Evolutionary conservation across 805 yeast genomes (phyloP), one percentile per base, ranked within the genome.

Genomic region (Candida nemodendra): DNA sequence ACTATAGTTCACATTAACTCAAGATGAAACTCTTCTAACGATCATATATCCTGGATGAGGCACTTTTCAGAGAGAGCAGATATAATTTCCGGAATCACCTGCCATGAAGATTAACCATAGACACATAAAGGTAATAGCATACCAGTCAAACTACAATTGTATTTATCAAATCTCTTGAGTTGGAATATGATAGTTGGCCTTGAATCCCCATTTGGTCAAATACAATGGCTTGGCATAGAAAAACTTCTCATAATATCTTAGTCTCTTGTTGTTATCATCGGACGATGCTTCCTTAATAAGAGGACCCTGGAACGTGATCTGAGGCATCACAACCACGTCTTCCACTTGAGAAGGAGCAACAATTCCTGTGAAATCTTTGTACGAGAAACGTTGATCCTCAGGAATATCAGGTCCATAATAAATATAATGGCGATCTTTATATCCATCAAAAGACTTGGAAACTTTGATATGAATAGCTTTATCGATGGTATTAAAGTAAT

Each of bases 211-310:
- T 14, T 36, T 34, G 7, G 43, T 39, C 17, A 42, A 29, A 2
- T 38, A 43, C 12, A 23, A 6, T 2, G 47, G 36, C 65, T 68
- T 15, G 62, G 68, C 38, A 30, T 59, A 44, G 39, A 37, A 39
- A 34, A 38, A 32, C 17, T 34, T 16, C 17, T 39, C 36, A 34
- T 41, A 41, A 4, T 12, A 18, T 8, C 17, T 21, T 23, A 39
- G 42, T 17, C 38, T 42, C n/a, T 37, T 28, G 16, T 34, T 25
- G 2, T 18, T 21, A 6, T 38, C 42, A n/a, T 32, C 30, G 9
- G 12, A 19, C 1, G 18, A 21, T 16, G 34, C 36, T 11, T 36
- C 38, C 13, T 38, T 25, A 27, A 38, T 26, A 19, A 39, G 7
- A 0, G 43, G 38, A 12, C 51, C 53, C 32, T 45, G 48, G 38